Conservation (phyloP, 1,284 basidiomycete genomes). For the Leccinum subfulvum region DNA sequence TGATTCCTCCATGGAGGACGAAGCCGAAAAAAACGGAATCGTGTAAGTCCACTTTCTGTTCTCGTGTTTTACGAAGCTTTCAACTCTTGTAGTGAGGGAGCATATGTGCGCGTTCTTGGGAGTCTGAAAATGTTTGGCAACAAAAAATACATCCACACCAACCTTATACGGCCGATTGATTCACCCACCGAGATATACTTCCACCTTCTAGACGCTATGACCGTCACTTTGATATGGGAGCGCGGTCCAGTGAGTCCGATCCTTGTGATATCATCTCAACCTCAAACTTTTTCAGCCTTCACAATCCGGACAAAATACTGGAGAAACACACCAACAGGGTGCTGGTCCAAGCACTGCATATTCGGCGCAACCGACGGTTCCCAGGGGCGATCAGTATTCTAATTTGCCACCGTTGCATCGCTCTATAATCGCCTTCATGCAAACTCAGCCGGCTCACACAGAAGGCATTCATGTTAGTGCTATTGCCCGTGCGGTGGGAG, state of each 20-base stretch:
- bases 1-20: conserved; percentile 62
- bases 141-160: conserved; percentile 81
- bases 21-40: conserved; percentile 48
- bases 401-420: conserved; percentile 63
- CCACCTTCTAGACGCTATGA: conserved; percentile 62
- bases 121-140: conserved; percentile 83
- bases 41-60: conserved; percentile 24
- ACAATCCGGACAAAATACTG: conserved; percentile 25
- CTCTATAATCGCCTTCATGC: conserved; percentile 63
- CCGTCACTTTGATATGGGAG: conserved; percentile 46
- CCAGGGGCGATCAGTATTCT: conserved; percentile 46
- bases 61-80: not conserved
- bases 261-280: conserved; percentile 1
- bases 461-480: conserved; percentile 65
- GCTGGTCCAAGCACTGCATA: conserved; percentile 27
- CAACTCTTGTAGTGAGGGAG: conserved; percentile 56
- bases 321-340: conserved; percentile 15
- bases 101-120: conserved; percentile 87
- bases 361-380: conserved; percentile 25
- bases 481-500: conserved; percentile 52
- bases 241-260: conserved; percentile 42
- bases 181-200: conserved; percentile 85
- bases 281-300: conserved; percentile 25
- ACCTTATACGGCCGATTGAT: conserved; percentile 64
- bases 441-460: conserved; percentile 39